Conservation (phyloP, 2,329 filamentous ascomycete species). For the Colletotrichum sp. region DNA sequence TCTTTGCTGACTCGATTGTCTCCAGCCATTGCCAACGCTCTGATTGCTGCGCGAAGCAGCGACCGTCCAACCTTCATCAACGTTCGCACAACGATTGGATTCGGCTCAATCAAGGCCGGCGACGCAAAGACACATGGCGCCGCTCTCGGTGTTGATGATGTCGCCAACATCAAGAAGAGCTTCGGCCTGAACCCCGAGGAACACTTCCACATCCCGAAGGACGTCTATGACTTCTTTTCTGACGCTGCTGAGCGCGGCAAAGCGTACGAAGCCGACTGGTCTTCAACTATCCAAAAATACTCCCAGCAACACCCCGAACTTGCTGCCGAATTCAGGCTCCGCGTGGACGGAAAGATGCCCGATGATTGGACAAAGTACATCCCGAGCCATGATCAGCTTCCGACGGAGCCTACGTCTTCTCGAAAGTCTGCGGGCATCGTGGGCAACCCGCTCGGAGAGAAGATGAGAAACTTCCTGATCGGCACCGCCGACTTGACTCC, state of each 20-base stretch:
- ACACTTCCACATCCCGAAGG: slow-evolving; percentile 43
- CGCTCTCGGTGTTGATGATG: slow-evolving; percentile 58
- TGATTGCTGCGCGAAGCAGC: slow-evolving; percentile 46
- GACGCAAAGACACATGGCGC: slow-evolving; percentile 62
- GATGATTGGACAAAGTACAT: slow-evolving; percentile 55
- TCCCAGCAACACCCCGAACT: slow-evolving; percentile 51
- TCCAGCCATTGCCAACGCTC: slow-evolving; percentile 44
- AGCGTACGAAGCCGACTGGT: slow-evolving; percentile 52
- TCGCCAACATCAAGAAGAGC: slow-evolving; percentile 42
- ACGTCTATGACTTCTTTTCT: slow-evolving; percentile 56
- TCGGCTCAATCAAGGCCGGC: slow-evolving; percentile 53
- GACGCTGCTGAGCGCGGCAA: slow-evolving; percentile 48
- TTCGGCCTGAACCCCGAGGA: slow-evolving; percentile 38
- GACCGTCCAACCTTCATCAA: slow-evolving; percentile 65
- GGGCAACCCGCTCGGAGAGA: slow-evolving; percentile 55
- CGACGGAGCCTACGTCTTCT: slow-evolving; percentile 51
- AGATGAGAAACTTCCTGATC: slow-evolving; percentile 55
- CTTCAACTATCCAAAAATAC: slow-evolving; percentile 46
- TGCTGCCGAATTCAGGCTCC: slow-evolving; percentile 49
- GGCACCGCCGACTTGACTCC: slow-evolving; percentile 59
- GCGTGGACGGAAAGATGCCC: slow-evolving; percentile 52
- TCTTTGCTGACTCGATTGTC: accelerated
- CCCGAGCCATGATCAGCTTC: slow-evolving; percentile 46
- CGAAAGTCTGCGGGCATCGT: slow-evolving; percentile 53
- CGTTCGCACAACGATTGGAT: slow-evolving; percentile 59